Percentiles rank a stretch among this genome's conserved stretches.
These are phyloP conservation scores for Nymphaea colorata DNA, from an alignment of 164 flowering plant genomes.

Conservation along the genomic window DNA sequence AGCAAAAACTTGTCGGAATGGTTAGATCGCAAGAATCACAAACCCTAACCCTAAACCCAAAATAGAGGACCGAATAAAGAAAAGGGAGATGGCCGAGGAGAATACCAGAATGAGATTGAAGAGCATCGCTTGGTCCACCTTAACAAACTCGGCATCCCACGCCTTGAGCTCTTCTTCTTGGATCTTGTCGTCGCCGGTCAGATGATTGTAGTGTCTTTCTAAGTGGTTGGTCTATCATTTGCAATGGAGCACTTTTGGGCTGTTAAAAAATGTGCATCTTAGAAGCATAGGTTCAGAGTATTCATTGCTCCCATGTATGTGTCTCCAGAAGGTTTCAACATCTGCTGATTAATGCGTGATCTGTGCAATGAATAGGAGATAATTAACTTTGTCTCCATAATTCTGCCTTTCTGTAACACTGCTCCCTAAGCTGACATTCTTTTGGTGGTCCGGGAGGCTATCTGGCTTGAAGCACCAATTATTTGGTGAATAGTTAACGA, in stretches of 20 bases:
- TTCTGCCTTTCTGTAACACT: slow-evolving; percentile 2
- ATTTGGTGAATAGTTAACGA: too few species aligned
- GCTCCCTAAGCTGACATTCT: slow-evolving; percentile 42
- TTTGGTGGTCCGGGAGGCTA: slow-evolving; percentile 54
- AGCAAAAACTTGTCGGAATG: too few species aligned
- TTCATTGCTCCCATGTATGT: neutral
- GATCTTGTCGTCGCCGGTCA: too few species aligned
- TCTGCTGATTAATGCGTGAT: neutral
- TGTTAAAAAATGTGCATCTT: neutral
- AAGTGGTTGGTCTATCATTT: neutral
- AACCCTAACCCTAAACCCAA: too few species aligned
- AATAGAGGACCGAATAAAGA: too few species aligned
- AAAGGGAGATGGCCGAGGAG: too few species aligned
- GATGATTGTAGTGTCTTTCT: neutral
- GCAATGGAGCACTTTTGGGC: neutral
- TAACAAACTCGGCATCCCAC: too few species aligned
- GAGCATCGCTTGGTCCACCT: too few species aligned
- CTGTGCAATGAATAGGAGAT: neutral
- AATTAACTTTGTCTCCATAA: neutral
- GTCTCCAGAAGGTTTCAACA: neutral
- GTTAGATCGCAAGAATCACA: too few species aligned
- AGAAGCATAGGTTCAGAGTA: neutral
- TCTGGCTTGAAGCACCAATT: slow-evolving; percentile 30
- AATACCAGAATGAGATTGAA: too few species aligned
- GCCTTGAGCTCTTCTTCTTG: too few species aligned